Evolutionary conservation across 768 basidiomycete species (phyloP).

Genomic region (Paxillus rubicundulus): DNA sequence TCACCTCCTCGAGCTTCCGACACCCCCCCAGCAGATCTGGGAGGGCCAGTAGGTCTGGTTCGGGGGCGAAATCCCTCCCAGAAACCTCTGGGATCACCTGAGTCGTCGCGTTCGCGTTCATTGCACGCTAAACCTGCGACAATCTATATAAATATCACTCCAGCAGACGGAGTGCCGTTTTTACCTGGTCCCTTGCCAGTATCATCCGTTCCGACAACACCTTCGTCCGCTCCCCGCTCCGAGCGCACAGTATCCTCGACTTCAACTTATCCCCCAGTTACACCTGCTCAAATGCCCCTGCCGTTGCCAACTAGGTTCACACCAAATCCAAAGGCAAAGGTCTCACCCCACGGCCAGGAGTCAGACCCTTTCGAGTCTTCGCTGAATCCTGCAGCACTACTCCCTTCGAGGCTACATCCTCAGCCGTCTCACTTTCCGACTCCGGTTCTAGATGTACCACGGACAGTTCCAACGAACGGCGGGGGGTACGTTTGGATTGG

Average conservation of each 20-base stretch:
- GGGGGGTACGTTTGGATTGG: not conserved
- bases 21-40: not conserved
- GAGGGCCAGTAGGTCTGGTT: not conserved
- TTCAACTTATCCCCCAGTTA: not conserved
- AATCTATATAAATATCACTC: not conserved
- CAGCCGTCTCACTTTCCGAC: not conserved
- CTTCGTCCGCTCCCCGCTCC: not conserved
- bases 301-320: not conserved
- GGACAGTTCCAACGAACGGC: not conserved
- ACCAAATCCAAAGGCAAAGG: not conserved
- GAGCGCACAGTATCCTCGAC: not conserved
- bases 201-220: not conserved
- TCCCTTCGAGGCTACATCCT: not conserved
- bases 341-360: not conserved
- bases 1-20: not conserved
- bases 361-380: not conserved
- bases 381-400: not conserved
- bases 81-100: not conserved
- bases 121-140: not conserved
- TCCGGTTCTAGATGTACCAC: not conserved
- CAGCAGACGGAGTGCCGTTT: not conserved
- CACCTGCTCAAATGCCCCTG: not conserved
- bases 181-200: not conserved
- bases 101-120: not conserved
- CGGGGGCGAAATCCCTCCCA: not conserved